Base-by-base conservation (phyloP, 331 rosid genomes). In the Saraca asoca region DNA sequence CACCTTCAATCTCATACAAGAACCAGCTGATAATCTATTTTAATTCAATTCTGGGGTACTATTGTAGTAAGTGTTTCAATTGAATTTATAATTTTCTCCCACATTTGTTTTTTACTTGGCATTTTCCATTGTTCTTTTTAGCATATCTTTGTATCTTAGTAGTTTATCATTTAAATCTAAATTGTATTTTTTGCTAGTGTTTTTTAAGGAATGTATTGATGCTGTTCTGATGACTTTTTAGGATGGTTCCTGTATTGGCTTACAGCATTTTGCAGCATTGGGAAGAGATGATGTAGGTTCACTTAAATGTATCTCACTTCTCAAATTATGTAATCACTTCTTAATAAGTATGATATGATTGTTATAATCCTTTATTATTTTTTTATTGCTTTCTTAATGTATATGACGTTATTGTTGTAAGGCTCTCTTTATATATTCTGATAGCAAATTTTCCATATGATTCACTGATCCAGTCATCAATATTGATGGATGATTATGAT, bases 191-290 rank as follows among this genome's bases (percentile, higher is more conserved):
- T 18, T 37, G 16, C 53, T 39, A 24, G 31, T 24, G 31, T 56
- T 70, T 80, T 41, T 6, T 12, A 31, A 65, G 5, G 54, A 29
- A 39, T 33, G 35, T 70, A 51, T 45, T 74, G 52, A 75, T 20
- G 44, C n/a, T 20, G 13, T 58, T 55, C 65, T 58, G 7, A 39
- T 75, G 12, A 20, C 54, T 61, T 66, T 87, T 49, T 74, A 90
- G 95, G 96, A 90, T 80, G 96, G 96, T 49, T 90, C 96, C 50
- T 90, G 96, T 74, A 90, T 87, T 80, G 95, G 96, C 82, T 75
- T 87, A 79, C 96, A 90, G 73, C 96, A 90, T 81, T 85, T 85
- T 34, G 95, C 96, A 63, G 96, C 96, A 15, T 64, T 90, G 87
- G 96, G 96, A 74, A 83, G 96, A 81, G 81, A 90, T 60, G 64